phyloP scores from a whole-genome alignment of 2,329 filamentous ascomycete species.

The Diplodia sapinea region DNA sequence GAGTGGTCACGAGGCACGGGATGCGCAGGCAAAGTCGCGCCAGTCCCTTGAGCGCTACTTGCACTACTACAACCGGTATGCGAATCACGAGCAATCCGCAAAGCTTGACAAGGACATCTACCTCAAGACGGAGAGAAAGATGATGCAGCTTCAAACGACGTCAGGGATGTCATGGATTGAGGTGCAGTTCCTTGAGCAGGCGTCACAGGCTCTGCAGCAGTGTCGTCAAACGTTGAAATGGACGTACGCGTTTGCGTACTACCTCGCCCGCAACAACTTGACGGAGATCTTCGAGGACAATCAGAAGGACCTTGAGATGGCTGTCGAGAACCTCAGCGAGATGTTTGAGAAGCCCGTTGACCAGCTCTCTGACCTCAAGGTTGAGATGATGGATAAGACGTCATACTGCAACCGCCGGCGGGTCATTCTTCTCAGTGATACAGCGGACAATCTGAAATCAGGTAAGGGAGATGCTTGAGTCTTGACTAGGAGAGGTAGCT shows the following conservation, averaged over 20 bases:
- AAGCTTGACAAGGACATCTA: slow-evolving; percentile 96
- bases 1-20: slow-evolving; percentile 85
- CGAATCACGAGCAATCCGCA: slow-evolving; percentile 97
- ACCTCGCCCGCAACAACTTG: slow-evolving; percentile 92
- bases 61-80: slow-evolving; percentile 98
- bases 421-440: slow-evolving; percentile 88
- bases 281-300: slow-evolving; percentile 99
- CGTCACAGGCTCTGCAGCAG: slow-evolving; percentile 90
- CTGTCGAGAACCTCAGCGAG: slow-evolving; percentile 93
- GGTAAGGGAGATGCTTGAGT: slow-evolving; percentile 61
- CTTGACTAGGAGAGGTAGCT: neutral
- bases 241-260: slow-evolving; percentile 99
- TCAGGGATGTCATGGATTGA: slow-evolving; percentile 99
- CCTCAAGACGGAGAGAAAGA: slow-evolving; percentile 97
- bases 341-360: slow-evolving; percentile 98
- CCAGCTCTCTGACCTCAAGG: slow-evolving; percentile 84
- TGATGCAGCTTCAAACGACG: slow-evolving; percentile 91
- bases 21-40: slow-evolving; percentile 88
- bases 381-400: slow-evolving; percentile 98
- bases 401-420: slow-evolving; percentile 93
- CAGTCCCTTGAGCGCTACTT: slow-evolving; percentile 94
- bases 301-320: slow-evolving; percentile 96
- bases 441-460: slow-evolving; percentile 87
- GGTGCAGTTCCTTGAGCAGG: slow-evolving; percentile 93
- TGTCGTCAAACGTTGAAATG: slow-evolving; percentile 99